phyloP scores from a whole-genome alignment of 352 stramenopile species.

The Globisporangium iwayamae region DNA sequence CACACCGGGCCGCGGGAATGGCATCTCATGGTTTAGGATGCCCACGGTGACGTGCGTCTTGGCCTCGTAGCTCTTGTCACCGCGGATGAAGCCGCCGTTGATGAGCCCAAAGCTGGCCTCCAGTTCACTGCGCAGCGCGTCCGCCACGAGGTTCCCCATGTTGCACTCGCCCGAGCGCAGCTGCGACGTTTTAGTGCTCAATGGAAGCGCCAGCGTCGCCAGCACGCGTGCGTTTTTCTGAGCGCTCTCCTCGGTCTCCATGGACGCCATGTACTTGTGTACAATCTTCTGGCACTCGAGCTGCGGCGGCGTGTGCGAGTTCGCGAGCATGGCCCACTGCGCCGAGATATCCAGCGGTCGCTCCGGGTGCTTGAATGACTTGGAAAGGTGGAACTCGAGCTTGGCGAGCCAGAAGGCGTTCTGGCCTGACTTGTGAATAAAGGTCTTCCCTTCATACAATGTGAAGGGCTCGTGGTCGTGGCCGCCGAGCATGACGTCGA shows the following conservation, averaged over 20 bases:
- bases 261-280: conserved; percentile 61
- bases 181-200: conserved; percentile 72
- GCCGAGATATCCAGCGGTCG: conserved; percentile 45
- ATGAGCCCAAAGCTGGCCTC: conserved; percentile 71
- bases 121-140: conserved; percentile 70
- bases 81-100: conserved; percentile 88
- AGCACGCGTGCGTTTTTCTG: conserved; percentile 45
- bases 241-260: conserved; percentile 49
- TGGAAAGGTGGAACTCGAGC: conserved; percentile 70
- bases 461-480: conserved; percentile 92
- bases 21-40: conserved; percentile 82
- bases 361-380: conserved; percentile 32
- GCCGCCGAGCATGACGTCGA: conserved; percentile 86
- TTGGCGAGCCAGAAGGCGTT: conserved; percentile 85
- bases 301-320: conserved; percentile 54
- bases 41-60: conserved; percentile 65
- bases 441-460: conserved; percentile 69
- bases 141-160: conserved; percentile 72
- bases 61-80: conserved; percentile 72
- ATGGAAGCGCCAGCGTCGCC: conserved; percentile 37
- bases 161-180: conserved; percentile 74
- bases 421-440: conserved; percentile 90
- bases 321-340: conserved; percentile 85
- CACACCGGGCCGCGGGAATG: conserved; percentile 70
- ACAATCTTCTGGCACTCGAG: conserved; percentile 60